These are phyloP conservation scores for Arachis stenosperma DNA, from an alignment of 306 rosid genomes.

Conservation along the genomic window DNA sequence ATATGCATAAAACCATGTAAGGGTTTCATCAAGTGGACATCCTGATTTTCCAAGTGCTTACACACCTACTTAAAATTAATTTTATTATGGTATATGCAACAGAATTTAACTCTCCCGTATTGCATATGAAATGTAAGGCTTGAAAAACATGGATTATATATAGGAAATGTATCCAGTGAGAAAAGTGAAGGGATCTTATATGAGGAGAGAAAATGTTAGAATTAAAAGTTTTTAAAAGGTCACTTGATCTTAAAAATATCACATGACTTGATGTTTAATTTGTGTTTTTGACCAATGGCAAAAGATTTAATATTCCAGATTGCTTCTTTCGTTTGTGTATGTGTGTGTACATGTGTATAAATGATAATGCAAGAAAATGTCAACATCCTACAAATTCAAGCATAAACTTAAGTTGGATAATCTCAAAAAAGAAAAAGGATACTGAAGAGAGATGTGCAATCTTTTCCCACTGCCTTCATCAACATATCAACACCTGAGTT, in stretches of 20 bases:
- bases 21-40: neutral
- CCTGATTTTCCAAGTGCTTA: slow-evolving; percentile 1
- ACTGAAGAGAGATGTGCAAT: slow-evolving; percentile 92
- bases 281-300: neutral
- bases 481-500: slow-evolving; percentile 86
- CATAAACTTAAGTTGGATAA: neutral
- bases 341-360: no score
- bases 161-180: no score
- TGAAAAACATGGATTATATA: neutral
- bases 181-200: no score
- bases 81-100: neutral
- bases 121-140: slow-evolving; percentile 6
- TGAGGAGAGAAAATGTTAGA: no score
- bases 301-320: no score
- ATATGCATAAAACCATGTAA: neutral
- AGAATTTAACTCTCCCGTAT: slow-evolving; percentile 1
- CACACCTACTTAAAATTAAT: slow-evolving; percentile 7
- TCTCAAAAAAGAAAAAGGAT: slow-evolving; percentile 67
- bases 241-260: no score
- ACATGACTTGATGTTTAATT: neutral
- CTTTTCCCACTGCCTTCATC: slow-evolving; percentile 93
- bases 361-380: neutral
- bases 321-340: no score
- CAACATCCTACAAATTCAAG: neutral
- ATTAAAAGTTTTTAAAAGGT: no score